Evolutionary conservation across 2,329 filamentous ascomycete genomes (phyloP).

Genomic region (Scopulariopsis brevicaulis): DNA sequence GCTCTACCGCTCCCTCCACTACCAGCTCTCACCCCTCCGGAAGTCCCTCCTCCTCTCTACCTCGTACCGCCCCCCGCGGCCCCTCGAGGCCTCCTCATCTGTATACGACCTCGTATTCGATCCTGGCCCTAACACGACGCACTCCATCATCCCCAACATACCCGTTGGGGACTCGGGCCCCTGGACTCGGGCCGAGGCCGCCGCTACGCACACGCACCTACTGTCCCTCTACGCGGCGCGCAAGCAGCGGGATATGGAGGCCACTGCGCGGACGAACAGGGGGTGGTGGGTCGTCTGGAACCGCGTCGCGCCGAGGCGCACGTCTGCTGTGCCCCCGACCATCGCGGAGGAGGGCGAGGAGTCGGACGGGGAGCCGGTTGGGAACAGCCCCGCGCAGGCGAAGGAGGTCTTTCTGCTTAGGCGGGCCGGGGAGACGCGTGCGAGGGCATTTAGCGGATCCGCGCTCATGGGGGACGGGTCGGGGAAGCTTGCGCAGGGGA

Average conservation of each 20-base stretch:
- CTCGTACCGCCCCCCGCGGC: conserved; percentile 40
- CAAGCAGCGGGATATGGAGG: conserved; percentile 32
- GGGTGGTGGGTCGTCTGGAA: conserved; percentile 65
- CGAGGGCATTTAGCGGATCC: conserved; percentile 22
- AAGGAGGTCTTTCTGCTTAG: conserved; percentile 54
- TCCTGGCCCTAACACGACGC: conserved; percentile 39
- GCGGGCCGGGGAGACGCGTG: conserved; percentile 39
- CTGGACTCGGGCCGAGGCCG: conserved; percentile 52
- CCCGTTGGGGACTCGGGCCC: conserved; percentile 28
- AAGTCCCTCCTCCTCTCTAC: conserved; percentile 46
- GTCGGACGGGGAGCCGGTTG: neutral
- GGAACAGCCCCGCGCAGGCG: conserved; percentile 7
- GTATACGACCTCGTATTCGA: conserved; percentile 56
- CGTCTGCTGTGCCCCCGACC: neutral
- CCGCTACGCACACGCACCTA: conserved; percentile 54
- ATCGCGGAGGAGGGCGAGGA: neutral
- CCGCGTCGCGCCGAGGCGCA: conserved; percentile 13
- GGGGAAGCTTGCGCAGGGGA: conserved; percentile 55
- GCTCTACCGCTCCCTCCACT: conserved; percentile 48
- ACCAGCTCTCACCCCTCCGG: conserved; percentile 47
- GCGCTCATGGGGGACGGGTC: conserved; percentile 20
- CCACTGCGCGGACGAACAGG: conserved; percentile 53
- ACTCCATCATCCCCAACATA: conserved; percentile 57
- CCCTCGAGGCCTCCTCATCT: conserved; percentile 18
- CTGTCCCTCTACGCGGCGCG: conserved; percentile 39